Base-by-base conservation (phyloP, 495 filamentous ascomycete species). In the Penicillium robsamsonii region DNA sequence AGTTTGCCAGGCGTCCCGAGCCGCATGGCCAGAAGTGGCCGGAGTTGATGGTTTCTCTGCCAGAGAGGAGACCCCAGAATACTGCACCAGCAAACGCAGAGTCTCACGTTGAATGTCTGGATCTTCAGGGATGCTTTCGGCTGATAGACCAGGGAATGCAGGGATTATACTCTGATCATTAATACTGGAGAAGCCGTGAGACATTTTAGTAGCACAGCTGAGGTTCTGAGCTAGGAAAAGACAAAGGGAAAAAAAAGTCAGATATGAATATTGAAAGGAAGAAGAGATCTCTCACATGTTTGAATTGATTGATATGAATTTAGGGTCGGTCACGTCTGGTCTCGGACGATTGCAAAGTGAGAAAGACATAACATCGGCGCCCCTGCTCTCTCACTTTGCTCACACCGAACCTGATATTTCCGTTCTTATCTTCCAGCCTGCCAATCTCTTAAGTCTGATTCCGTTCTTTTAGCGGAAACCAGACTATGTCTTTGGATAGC, bases 281-380 rank as follows among this genome's bases (percentile, higher is more conserved):
- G 29, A 50, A 50, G 29, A 27, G 22, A 15, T 8, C 3, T 49
- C 20, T 50, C n/a, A 51, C 49, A 12, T 41, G 15, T 20, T 18
- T 41, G 8, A 41, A 9, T 51, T 24, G n/a, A 20, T n/a, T 18
- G 10, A 50, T 17, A 17, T 50, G 15, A 25, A 29, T 25, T 29
- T 10, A 1, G 10, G 25, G 24, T 51, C 10, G 25, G 35, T 51
- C 49, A 41, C 24, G 15, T 51, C 49, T 51, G 49, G 13, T 40
- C 8, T 51, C 22, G 49, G 49, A 40, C 22, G n/a, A 29, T 29
- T 4, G 9, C 35, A 51, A 25, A 18, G 49, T 51, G 49, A 41
- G 49, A 41, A 29, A 51, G 49, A 51, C 49, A 51, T 51, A 51
- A 51, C 49, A 51, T 41, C 49, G 35, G 31, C 5, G 7, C 45